These are phyloP conservation scores for Phytophthora idaei DNA, from an alignment of 352 stramenopile species.

Conservation along the genomic window DNA sequence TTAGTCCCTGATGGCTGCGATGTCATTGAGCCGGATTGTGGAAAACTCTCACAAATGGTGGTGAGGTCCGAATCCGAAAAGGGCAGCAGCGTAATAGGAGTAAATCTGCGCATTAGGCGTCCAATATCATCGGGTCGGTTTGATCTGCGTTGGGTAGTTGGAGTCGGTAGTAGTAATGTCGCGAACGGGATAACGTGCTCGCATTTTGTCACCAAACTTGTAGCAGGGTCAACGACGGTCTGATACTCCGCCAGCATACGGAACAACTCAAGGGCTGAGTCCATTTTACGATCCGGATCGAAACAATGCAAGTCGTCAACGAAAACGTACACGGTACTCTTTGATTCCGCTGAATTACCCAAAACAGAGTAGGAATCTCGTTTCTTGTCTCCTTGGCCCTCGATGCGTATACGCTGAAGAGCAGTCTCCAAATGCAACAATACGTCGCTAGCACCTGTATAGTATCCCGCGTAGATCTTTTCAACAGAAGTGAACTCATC, in stretches of 20 bases:
- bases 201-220: constrained; percentile 37
- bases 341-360: neutral
- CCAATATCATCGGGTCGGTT: constrained; percentile 16
- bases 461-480: constrained; percentile 27
- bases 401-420: constrained; percentile 25
- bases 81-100: constrained; percentile 39
- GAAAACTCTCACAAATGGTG: constrained; percentile 54
- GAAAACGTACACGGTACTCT: constrained; percentile 43
- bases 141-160: neutral
- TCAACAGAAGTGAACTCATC: constrained; percentile 1
- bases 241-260: constrained; percentile 53
- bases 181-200: constrained; percentile 35
- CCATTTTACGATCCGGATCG: constrained; percentile 18
- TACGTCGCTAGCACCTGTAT: constrained; percentile 26
- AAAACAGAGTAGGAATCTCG: neutral
- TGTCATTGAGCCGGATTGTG: neutral
- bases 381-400: constrained; percentile 10
- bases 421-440: constrained; percentile 21
- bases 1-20: neutral
- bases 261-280: constrained; percentile 53
- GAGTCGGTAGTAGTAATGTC: constrained; percentile 29
- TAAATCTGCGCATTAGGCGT: constrained; percentile 40
- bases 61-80: constrained; percentile 51
- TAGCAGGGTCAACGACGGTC: constrained; percentile 43
- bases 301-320: constrained; percentile 70